Evolutionary conservation across 331 rosid genomes (phyloP).

Genomic region (Acacia concinna): DNA sequence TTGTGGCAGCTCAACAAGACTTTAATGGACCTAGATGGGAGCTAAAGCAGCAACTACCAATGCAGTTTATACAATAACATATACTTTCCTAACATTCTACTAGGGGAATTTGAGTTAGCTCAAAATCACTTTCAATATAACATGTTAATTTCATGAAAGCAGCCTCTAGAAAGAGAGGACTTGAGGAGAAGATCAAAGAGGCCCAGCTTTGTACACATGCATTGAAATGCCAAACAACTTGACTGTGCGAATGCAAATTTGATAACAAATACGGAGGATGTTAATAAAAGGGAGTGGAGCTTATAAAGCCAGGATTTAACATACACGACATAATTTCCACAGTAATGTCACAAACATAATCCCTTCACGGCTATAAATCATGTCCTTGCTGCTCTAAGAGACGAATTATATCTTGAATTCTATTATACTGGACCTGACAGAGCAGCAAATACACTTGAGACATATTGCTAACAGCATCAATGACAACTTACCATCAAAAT

Average conservation of each 20-base stretch:
- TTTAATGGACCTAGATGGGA: not conserved
- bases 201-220: not conserved
- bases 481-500: conserved; percentile 78
- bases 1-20: not conserved
- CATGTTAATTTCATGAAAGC: not conserved
- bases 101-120: not conserved
- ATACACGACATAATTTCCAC: not conserved
- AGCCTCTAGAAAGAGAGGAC: not conserved
- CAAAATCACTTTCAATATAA: not conserved
- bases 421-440: conserved; percentile 12
- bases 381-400: conserved; percentile 11
- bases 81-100: not conserved
- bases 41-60: not conserved
- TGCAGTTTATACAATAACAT: not conserved
- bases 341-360: not conserved
- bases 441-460: conserved; percentile 4
- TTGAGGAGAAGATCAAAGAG: not conserved
- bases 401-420: conserved; percentile 1
- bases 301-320: conserved; percentile 2
- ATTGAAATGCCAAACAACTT: not conserved
- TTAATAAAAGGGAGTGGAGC: not conserved
- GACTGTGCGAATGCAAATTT: not conserved
- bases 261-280: not conserved
- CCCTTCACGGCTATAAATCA: not conserved
- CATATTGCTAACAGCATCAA: conserved; percentile 27